Conservation (phyloP, 345 rosid genomes). For the Citrus hindsii region DNA sequence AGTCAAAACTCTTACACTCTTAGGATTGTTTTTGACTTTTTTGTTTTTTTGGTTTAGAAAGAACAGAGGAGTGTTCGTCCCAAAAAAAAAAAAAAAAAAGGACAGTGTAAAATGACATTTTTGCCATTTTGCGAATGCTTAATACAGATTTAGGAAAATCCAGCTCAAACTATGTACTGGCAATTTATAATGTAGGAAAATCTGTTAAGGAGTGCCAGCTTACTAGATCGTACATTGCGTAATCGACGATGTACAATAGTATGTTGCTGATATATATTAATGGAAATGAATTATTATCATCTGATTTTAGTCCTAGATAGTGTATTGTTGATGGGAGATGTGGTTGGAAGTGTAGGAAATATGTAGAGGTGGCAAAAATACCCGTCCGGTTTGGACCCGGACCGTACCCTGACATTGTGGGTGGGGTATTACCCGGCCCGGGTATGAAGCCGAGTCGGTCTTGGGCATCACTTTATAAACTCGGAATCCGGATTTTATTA, state of each 20-base stretch:
- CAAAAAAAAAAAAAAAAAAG: too few species aligned
- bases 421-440: too few species aligned
- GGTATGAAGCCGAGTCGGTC: too few species aligned
- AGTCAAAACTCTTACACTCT: neutral
- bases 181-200: neutral
- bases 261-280: neutral
- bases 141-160: neutral
- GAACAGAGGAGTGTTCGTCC: neutral
- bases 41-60: neutral
- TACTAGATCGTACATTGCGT: neutral
- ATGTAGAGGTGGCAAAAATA: too few species aligned
- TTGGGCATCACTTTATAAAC: too few species aligned
- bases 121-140: neutral
- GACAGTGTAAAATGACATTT: neutral
- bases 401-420: too few species aligned
- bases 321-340: neutral
- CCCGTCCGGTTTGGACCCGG: too few species aligned
- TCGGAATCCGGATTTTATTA: too few species aligned
- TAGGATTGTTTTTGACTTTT: neutral
- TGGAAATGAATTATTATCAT: neutral
- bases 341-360: neutral
- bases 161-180: neutral
- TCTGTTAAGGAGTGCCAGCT: neutral
- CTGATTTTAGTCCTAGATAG: neutral
- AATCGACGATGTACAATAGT: too few species aligned